Percentiles rank a stretch among this genome's conserved stretches.
phyloP scores from a whole-genome alignment of 164 flowering plant species.

The Platanus orientalis region DNA sequence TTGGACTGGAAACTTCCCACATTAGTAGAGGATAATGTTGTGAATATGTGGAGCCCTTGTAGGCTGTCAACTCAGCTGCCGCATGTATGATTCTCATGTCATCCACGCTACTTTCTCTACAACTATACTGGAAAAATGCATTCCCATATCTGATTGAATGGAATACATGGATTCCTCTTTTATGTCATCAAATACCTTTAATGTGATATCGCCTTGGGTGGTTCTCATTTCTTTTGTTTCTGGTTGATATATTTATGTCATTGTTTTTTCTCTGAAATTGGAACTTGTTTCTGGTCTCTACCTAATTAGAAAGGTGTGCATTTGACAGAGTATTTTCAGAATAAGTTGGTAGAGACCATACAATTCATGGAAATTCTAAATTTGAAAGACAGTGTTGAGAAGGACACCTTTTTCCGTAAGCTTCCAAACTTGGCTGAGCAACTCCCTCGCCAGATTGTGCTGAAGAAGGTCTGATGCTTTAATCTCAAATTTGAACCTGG shows the following conservation, averaged over 20 bases:
- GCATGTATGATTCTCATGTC: too few species aligned
- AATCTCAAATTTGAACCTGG: not conserved
- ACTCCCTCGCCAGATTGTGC: conserved; percentile 91
- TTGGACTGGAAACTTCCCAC: too few species aligned
- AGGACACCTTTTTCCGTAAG: conserved; percentile 95
- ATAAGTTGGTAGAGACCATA: conserved; percentile 96
- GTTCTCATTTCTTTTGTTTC: not conserved
- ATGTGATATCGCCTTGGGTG: too few species aligned
- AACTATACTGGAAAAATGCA: too few species aligned
- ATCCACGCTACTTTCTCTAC: too few species aligned
- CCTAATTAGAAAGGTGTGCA: conserved; percentile 9
- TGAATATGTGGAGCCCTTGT: too few species aligned
- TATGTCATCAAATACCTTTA: too few species aligned
- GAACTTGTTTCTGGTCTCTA: not conserved
- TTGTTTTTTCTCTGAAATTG: not conserved
- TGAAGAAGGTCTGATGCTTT: conserved; percentile 66
- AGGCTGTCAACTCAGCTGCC: too few species aligned
- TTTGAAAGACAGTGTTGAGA: conserved; percentile 97
- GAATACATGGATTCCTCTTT: not conserved
- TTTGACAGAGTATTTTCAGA: conserved; percentile 92
- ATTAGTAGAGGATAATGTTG: too few species aligned
- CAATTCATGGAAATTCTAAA: conserved; percentile 94
- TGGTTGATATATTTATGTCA: not conserved
- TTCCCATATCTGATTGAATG: not conserved
- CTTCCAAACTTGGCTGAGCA: conserved; percentile 96